phyloP scores from a whole-genome alignment of 2,329 filamentous ascomycete genomes.

The Aspergillus sp. region DNA sequence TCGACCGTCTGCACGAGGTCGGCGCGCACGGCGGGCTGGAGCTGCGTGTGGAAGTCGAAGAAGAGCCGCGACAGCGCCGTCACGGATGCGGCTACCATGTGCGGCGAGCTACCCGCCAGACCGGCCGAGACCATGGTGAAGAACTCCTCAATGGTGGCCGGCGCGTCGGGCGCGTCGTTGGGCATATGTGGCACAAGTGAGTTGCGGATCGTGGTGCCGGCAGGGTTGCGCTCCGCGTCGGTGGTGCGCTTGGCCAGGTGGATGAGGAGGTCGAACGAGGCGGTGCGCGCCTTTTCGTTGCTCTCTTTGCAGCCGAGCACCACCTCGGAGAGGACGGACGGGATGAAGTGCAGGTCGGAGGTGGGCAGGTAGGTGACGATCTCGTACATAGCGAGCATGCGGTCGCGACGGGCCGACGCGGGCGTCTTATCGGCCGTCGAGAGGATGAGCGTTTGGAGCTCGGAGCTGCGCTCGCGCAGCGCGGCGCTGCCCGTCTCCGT shows the following conservation, averaged over 20 bases:
- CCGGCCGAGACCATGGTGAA: slow-evolving; percentile 98
- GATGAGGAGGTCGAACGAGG: slow-evolving; percentile 86
- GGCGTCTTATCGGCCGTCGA: slow-evolving; percentile 80
- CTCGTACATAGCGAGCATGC: slow-evolving; percentile 76
- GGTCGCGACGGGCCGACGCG: slow-evolving; percentile 79
- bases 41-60: slow-evolving; percentile 76
- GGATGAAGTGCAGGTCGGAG: slow-evolving; percentile 85
- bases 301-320: slow-evolving; percentile 97
- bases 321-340: slow-evolving; percentile 85
- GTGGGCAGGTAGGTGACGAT: slow-evolving; percentile 76
- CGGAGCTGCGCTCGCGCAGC: slow-evolving; percentile 68
- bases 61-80: slow-evolving; percentile 90
- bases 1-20: slow-evolving; percentile 94
- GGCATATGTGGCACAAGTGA: slow-evolving; percentile 86
- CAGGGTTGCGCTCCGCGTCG: slow-evolving; percentile 52
- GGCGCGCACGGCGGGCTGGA: slow-evolving; percentile 67
- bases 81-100: slow-evolving; percentile 98
- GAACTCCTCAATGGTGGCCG: slow-evolving; percentile 87
- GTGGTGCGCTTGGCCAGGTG: slow-evolving; percentile 82
- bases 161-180: slow-evolving; percentile 69
- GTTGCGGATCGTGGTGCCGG: slow-evolving; percentile 76
- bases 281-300: slow-evolving; percentile 87
- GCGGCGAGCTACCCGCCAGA: slow-evolving; percentile 84
- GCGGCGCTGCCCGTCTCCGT: slow-evolving; percentile 76
- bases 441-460: slow-evolving; percentile 80